Percentiles rank a stretch among this genome's conserved stretches.
phyloP scores from a whole-genome alignment of 2,329 filamentous ascomycete species.

The Pseudogymnoascus destructans region DNA sequence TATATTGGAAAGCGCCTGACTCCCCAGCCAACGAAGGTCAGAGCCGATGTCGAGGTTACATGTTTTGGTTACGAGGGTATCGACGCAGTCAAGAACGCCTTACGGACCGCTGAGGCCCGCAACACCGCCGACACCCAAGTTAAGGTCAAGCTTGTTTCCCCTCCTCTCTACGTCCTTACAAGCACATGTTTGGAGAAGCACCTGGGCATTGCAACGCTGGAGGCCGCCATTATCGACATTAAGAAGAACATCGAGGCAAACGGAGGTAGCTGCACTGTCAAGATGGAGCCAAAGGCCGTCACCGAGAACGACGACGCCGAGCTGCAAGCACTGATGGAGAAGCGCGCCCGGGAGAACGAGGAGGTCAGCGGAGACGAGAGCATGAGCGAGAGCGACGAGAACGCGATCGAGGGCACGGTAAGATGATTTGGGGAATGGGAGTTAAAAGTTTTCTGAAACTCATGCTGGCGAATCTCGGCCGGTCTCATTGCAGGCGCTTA shows the following conservation, averaged over 20 bases:
- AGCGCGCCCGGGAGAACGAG: constrained; percentile 93
- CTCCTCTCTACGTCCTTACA: constrained; percentile 90
- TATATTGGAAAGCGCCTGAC: constrained; percentile 97
- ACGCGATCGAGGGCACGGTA: constrained; percentile 44
- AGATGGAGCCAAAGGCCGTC: constrained; percentile 99
- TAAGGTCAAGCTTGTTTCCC: constrained; percentile 97
- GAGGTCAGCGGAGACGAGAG: constrained; percentile 97
- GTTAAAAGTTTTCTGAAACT: constrained; percentile 12
- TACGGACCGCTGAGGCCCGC: constrained; percentile 79
- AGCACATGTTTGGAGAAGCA: constrained; percentile 91
- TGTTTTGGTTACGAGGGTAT: constrained; percentile 96
- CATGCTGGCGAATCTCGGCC: constrained; percentile 9
- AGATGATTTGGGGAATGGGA: constrained; percentile 16
- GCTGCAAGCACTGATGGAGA: constrained; percentile 96
- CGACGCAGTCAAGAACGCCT: constrained; percentile 88
- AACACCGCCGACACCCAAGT: constrained; percentile 90
- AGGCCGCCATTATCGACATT: constrained; percentile 83
- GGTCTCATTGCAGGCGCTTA: constrained; percentile 13
- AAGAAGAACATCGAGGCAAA: constrained; percentile 63
- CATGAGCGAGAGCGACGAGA: constrained; percentile 88
- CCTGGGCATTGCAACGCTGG: constrained; percentile 68
- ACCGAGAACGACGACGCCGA: constrained; percentile 97
- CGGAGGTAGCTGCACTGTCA: constrained; percentile 71
- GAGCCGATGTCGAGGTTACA: constrained; percentile 91
- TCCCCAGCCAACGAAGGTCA: constrained; percentile 96